Evolutionary conservation across 2,329 filamentous ascomycete genomes (phyloP).

Genomic region (Stemphylium beticola): DNA sequence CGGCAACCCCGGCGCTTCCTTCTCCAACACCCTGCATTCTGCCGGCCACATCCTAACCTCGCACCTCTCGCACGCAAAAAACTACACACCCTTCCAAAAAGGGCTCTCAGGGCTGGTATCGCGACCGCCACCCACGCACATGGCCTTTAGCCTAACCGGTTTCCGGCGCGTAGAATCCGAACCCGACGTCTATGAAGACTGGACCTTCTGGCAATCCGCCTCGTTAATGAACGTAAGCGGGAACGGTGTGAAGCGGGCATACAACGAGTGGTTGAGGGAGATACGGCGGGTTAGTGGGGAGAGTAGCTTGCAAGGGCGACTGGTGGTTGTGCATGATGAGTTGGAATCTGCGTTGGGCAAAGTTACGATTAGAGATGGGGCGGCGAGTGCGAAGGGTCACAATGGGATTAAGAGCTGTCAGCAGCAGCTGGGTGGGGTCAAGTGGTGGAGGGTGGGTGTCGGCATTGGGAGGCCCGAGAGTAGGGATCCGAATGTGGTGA

Average conservation of each 20-base stretch:
- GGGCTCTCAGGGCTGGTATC: constrained; percentile 40
- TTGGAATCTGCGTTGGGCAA: constrained; percentile 74
- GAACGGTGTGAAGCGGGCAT: constrained; percentile 69
- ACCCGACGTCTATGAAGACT: constrained; percentile 44
- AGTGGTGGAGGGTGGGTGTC: constrained; percentile 70
- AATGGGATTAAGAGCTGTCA: constrained; percentile 55
- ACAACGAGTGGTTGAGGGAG: constrained; percentile 58
- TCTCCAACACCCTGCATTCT: constrained; percentile 81
- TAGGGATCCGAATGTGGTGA: constrained; percentile 71
- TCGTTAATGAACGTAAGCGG: constrained; percentile 87
- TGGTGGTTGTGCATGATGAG: constrained; percentile 90
- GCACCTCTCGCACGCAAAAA: constrained; percentile 28
- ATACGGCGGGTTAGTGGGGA: constrained; percentile 11
- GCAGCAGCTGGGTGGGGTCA: constrained; percentile 38
- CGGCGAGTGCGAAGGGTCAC: constrained; percentile 52
- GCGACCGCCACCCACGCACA: constrained; percentile 31
- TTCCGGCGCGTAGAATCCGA: constrained; percentile 19
- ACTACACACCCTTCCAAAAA: constrained; percentile 40
- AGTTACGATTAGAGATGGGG: constrained; percentile 69
- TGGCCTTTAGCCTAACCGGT: constrained; percentile 53
- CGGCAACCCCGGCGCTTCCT: constrained; percentile 75
- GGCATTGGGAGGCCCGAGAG: constrained; percentile 85
- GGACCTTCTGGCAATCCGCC: constrained; percentile 75
- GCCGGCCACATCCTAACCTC: constrained; percentile 82
- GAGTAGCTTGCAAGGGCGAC: constrained; percentile 47